Evolutionary conservation across 1,139 yeast species (phyloP).

Genomic region (Pichia norvegensis): DNA sequence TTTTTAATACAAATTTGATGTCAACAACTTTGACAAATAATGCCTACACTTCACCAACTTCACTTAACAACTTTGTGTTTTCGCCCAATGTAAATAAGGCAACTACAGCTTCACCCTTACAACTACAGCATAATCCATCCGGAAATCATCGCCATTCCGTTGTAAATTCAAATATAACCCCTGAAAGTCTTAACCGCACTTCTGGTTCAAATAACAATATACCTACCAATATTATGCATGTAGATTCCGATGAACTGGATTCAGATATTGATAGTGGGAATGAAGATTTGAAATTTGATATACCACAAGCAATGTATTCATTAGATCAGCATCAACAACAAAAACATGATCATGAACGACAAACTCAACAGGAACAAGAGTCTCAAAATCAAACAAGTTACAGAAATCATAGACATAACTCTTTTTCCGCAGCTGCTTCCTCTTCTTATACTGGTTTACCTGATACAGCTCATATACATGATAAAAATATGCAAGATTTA

Average conservation of each 20-base stretch:
- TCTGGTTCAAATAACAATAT: neutral
- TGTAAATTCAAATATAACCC: constrained; percentile 7
- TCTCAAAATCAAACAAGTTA: constrained; percentile 9
- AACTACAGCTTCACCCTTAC: neutral
- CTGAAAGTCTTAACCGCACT: constrained; percentile 9
- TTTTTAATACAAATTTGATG: constrained; percentile 8
- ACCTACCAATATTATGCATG: neutral
- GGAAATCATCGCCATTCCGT: neutral
- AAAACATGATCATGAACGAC: neutral
- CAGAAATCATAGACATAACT: constrained; percentile 49
- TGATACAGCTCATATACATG: constrained; percentile 26
- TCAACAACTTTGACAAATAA: constrained; percentile 5
- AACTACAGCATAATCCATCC: neutral
- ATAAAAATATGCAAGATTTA: constrained; percentile 15
- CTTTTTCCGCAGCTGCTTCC: constrained; percentile 76
- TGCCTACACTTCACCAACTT: constrained; percentile 11
- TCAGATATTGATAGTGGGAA: constrained; percentile 15
- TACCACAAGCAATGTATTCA: constrained; percentile 13
- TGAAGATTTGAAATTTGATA: constrained; percentile 6
- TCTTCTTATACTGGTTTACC: constrained; percentile 50
- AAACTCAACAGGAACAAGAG: neutral
- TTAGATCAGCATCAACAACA: constrained; percentile 6
- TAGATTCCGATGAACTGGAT: constrained; percentile 15
- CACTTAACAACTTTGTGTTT: constrained; percentile 9
- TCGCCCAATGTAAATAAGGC: constrained; percentile 4